phyloP scores from a whole-genome alignment of 73 alveolate species.

The Symbiodinium natans region DNA sequence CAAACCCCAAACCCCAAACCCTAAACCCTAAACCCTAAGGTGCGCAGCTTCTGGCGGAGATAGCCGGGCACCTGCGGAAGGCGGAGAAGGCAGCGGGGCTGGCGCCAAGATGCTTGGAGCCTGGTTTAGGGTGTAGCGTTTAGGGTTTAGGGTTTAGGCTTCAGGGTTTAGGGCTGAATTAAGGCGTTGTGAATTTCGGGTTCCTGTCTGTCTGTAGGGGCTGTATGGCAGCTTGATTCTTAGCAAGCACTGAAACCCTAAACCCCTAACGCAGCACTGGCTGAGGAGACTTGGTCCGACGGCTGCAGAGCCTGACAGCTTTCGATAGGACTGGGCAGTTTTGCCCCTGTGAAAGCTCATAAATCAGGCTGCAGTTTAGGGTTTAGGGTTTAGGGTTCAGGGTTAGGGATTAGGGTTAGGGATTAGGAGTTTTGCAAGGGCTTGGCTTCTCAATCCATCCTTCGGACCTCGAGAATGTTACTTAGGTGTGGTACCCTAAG shows the following conservation, averaged over 20 bases:
- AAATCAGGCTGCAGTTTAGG: neutral
- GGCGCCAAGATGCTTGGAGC: neutral
- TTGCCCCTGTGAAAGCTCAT: neutral
- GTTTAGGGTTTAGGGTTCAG: neutral
- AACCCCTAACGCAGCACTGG: neutral
- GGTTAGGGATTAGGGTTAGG: neutral
- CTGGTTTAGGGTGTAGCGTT: too few species aligned
- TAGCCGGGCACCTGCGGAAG: constrained; percentile 13
- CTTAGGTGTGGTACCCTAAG: too few species aligned
- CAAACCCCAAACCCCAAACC: too few species aligned
- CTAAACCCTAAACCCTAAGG: neutral
- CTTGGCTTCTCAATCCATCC: too few species aligned
- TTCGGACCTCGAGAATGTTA: too few species aligned
- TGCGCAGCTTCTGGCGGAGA: constrained; percentile 22
- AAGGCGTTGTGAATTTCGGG: too few species aligned
- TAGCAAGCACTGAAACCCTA: too few species aligned
- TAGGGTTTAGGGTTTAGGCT: neutral
- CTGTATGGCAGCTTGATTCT: too few species aligned
- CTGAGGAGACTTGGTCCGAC: constrained; percentile 31
- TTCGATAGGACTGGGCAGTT: neutral
- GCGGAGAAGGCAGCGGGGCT: neutral
- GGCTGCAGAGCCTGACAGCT: constrained; percentile 37
- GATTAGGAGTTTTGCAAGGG: too few species aligned
- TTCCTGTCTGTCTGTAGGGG: too few species aligned
- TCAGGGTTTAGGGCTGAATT: too few species aligned